These are phyloP conservation scores for Gamsiella multidivaricata DNA, from an alignment of 192 early-diverging fungal genomes.

Conservation along the genomic window DNA sequence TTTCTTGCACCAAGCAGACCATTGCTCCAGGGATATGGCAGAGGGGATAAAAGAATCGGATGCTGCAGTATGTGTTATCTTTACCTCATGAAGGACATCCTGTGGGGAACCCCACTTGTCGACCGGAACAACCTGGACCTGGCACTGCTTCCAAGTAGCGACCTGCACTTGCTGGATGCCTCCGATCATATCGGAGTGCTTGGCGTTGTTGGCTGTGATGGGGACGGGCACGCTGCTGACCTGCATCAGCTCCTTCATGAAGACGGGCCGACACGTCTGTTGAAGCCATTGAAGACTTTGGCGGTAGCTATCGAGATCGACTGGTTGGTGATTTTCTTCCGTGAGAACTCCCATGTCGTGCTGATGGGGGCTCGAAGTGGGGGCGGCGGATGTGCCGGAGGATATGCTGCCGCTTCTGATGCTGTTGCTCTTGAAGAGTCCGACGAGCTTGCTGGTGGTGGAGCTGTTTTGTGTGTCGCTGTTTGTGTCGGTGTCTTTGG, in stretches of 20 bases:
- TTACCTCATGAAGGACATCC: slow-evolving; percentile 51
- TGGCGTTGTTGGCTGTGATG: slow-evolving; percentile 38
- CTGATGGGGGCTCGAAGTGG: slow-evolving; percentile 2
- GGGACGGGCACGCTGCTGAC: slow-evolving; percentile 25
- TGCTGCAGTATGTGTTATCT: neutral
- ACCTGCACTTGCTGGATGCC: slow-evolving; percentile 31
- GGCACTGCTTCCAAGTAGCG: slow-evolving; percentile 41
- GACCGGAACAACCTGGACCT: slow-evolving; percentile 36
- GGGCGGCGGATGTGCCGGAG: slow-evolving; percentile 21
- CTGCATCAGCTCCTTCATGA: slow-evolving; percentile 41
- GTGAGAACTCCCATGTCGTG: slow-evolving; percentile 25
- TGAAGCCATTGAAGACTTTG: slow-evolving; percentile 48
- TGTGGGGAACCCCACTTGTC: slow-evolving; percentile 41
- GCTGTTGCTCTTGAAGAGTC: slow-evolving; percentile 49
- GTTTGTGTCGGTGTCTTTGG: neutral
- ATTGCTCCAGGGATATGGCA: no score
- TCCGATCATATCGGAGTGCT: slow-evolving; percentile 30
- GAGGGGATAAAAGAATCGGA: neutral
- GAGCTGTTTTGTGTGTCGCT: slow-evolving; percentile 4
- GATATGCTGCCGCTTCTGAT: slow-evolving; percentile 38
- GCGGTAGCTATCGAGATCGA: slow-evolving; percentile 42
- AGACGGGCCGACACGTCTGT: slow-evolving; percentile 48
- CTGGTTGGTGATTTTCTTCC: slow-evolving; percentile 21
- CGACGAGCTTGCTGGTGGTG: slow-evolving; percentile 16
- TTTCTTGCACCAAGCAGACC: no score